phyloP scores from a whole-genome alignment of 2,329 filamentous ascomycete species.

The Stylonectria norvegica region DNA sequence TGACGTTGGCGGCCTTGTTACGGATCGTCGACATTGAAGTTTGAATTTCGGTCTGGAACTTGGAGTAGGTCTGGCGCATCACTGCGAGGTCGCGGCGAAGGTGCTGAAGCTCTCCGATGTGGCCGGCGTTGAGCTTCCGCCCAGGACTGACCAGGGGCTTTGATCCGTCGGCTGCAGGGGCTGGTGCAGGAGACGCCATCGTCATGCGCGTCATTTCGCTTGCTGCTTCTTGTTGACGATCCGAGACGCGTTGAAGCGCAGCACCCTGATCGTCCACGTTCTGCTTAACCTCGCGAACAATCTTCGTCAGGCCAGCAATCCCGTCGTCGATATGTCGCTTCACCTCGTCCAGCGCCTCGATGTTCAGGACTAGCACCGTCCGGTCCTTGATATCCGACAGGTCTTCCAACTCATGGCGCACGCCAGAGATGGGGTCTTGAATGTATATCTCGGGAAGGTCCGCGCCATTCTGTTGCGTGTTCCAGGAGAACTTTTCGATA shows the following conservation, averaged over 20 bases:
- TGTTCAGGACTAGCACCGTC: conserved; percentile 89
- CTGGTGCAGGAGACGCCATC: conserved; percentile 38
- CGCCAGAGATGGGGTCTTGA: conserved; percentile 89
- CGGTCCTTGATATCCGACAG: conserved; percentile 90
- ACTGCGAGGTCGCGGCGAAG: conserved; percentile 87
- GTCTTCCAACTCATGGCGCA: conserved; percentile 96
- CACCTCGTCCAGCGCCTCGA: conserved; percentile 91
- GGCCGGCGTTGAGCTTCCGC: conserved; percentile 52
- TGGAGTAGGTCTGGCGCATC: conserved; percentile 87
- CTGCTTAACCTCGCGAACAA: conserved; percentile 83
- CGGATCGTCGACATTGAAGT: conserved; percentile 82
- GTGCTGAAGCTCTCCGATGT: conserved; percentile 74
- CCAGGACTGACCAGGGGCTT: conserved; percentile 33
- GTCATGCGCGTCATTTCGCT: conserved; percentile 73
- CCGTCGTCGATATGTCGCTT: conserved; percentile 96
- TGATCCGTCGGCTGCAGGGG: conserved; percentile 41
- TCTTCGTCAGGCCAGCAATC: conserved; percentile 70
- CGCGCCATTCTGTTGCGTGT: conserved; percentile 87
- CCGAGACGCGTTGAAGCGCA: conserved; percentile 80
- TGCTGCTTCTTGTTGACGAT: conserved; percentile 83
- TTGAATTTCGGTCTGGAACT: conserved; percentile 84
- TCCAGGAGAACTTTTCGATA: conserved; percentile 99
- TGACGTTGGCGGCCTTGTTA: conserved; percentile 76
- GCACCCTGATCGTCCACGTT: conserved; percentile 79
- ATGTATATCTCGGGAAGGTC: conserved; percentile 98